These are phyloP conservation scores for Calonectria pauciramosa DNA, from an alignment of 2,329 filamentous ascomycete species.

Conservation along the genomic window DNA sequence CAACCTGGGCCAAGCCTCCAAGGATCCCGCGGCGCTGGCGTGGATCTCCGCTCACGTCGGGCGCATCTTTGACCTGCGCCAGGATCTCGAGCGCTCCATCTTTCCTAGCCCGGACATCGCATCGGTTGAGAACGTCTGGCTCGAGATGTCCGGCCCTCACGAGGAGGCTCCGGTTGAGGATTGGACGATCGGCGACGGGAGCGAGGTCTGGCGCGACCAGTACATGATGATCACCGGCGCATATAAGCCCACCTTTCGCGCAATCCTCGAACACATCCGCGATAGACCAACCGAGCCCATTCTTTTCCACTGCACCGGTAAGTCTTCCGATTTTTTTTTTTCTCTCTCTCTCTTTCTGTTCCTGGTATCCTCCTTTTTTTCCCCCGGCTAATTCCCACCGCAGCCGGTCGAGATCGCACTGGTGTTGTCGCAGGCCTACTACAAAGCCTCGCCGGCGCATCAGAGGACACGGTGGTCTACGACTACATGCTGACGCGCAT, in stretches of 20 bases:
- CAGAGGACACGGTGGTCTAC: conserved; percentile 56
- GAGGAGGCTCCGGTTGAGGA: conserved; percentile 53
- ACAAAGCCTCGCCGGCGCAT: conserved; percentile 63
- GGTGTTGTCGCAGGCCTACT: conserved; percentile 65
- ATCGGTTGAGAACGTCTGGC: conserved; percentile 63
- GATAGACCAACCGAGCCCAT: conserved; percentile 61
- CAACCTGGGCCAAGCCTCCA: conserved; percentile 51
- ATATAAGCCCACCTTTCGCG: conserved; percentile 58
- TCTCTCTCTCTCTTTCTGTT: background rate
- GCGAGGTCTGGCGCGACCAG: conserved; percentile 59
- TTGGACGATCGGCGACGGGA: conserved; percentile 62
- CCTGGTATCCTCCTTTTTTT: no score
- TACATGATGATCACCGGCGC: conserved; percentile 61
- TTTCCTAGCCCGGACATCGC: conserved; percentile 60
- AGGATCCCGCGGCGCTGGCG: conserved; percentile 49
- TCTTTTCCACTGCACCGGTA: conserved; percentile 69
- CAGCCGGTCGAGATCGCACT: conserved; percentile 68
- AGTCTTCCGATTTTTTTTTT: conserved; percentile 32
- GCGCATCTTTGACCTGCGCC: conserved; percentile 67
- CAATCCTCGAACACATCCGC: conserved; percentile 62
- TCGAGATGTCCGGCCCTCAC: conserved; percentile 51
- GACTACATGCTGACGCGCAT: conserved; percentile 70
- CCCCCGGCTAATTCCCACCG: background rate
- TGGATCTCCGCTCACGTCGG: conserved; percentile 55
- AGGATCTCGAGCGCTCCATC: conserved; percentile 56